Conservation (phyloP, 139 green algal genomes). For the Nannochloris sp. region DNA sequence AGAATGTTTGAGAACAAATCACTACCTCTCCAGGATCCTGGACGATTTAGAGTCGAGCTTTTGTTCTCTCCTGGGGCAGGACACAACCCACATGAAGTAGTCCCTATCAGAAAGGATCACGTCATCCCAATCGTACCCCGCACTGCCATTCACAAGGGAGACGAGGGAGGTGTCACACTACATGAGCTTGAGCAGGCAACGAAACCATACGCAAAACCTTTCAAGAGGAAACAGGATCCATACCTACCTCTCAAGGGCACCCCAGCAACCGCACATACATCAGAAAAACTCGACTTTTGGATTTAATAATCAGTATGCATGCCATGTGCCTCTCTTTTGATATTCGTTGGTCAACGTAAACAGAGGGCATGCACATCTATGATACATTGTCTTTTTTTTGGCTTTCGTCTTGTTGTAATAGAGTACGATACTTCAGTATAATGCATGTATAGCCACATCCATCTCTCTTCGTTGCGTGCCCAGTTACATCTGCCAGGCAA, state of each 20-base stretch:
- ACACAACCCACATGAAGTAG: slow-evolving; percentile 45
- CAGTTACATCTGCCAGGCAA: too few relatives aligned
- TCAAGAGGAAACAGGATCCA: slow-evolving; percentile 18
- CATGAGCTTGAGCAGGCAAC: slow-evolving; percentile 14
- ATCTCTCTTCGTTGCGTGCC: too few relatives aligned
- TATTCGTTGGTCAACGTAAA: not conserved
- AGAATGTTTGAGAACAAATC: slow-evolving; percentile 90
- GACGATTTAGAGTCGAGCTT: slow-evolving; percentile 82
- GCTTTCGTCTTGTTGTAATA: too few relatives aligned
- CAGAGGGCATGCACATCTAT: not conserved
- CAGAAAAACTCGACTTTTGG: slow-evolving; percentile 15
- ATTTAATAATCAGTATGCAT: not conserved
- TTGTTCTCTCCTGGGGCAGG: slow-evolving; percentile 64
- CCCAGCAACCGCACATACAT: not conserved
- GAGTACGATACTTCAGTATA: too few relatives aligned
- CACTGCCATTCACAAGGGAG: slow-evolving; percentile 29
- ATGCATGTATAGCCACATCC: too few relatives aligned
- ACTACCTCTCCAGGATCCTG: slow-evolving; percentile 56
- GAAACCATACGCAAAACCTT: slow-evolving; percentile 32
- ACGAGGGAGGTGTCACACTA: slow-evolving; percentile 17
- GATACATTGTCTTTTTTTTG: not conserved
- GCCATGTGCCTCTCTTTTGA: not conserved
- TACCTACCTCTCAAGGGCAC: not conserved
- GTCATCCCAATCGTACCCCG: slow-evolving; percentile 39
- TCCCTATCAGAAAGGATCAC: slow-evolving; percentile 39